These are phyloP conservation scores for Parmelia sp. DNA, from an alignment of 495 filamentous ascomycete species.

Conservation along the genomic window DNA sequence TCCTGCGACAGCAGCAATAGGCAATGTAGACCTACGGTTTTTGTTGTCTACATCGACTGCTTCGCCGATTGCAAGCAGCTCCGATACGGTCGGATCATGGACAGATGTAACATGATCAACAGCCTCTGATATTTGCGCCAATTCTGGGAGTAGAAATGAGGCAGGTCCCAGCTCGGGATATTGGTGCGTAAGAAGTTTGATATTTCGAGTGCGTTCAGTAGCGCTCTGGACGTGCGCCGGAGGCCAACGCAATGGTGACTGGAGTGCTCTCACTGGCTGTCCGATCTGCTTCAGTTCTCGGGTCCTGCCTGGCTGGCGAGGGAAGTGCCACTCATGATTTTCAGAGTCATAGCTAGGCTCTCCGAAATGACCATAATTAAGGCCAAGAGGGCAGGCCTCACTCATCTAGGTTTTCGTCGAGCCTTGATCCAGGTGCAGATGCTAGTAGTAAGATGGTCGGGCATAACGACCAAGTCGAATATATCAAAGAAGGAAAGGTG, in stretches of 20 bases:
- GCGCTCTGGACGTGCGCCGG: background rate
- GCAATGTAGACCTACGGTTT: constrained; percentile 30
- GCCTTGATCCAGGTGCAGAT: constrained; percentile 31
- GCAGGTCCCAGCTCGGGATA: constrained; percentile 39
- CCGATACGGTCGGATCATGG: constrained; percentile 38
- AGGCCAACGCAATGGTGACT: background rate
- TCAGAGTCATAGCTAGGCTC: constrained; percentile 48
- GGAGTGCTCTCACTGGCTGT: constrained; percentile 5
- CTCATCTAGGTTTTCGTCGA: constrained; percentile 52
- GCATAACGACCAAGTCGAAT: constrained; percentile 36
- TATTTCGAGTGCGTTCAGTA: constrained; percentile 3
- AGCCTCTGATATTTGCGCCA: constrained; percentile 27
- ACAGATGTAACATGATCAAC: constrained; percentile 29
- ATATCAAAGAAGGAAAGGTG: constrained; percentile 4
- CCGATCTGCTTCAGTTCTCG: constrained; percentile 16
- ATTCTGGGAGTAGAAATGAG: constrained; percentile 31
- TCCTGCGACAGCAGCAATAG: constrained; percentile 40
- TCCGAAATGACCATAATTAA: constrained; percentile 63
- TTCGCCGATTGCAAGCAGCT: constrained; percentile 41
- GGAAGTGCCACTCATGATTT: constrained; percentile 52
- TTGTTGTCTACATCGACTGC: constrained; percentile 32
- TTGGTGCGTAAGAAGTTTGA: constrained; percentile 11
- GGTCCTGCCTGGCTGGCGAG: constrained; percentile 27
- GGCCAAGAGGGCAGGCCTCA: constrained; percentile 47
- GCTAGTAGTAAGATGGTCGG: constrained; percentile 23